These are phyloP conservation scores for Phragmites australis DNA, from an alignment of 176 grass and related monocot species.

Conservation along the genomic window DNA sequence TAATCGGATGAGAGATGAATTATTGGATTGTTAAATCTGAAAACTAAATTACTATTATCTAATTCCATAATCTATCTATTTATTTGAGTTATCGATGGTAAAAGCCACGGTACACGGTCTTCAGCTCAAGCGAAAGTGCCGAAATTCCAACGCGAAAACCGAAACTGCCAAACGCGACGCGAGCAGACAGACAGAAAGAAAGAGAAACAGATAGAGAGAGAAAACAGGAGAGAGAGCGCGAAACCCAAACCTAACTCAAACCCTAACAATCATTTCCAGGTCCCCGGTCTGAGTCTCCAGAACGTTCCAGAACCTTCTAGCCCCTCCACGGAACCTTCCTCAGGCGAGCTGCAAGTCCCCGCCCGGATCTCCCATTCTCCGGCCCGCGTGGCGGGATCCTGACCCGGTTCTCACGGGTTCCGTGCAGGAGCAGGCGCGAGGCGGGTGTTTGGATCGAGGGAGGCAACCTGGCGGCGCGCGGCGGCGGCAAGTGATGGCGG, in stretches of 20 bases:
- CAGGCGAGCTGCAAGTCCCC: conserved; percentile 12
- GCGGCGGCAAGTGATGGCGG: conserved; percentile 65
- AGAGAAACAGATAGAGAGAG: not conserved
- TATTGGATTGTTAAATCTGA: too few relatives aligned
- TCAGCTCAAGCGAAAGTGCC: too few relatives aligned
- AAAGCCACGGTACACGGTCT: too few relatives aligned
- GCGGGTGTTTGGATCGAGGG: conserved; percentile 38
- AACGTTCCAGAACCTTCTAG: conserved; percentile 41
- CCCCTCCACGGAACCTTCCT: not conserved
- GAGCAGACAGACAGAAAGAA: not conserved
- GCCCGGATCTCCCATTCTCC: conserved; percentile 44
- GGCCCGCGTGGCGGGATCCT: conserved; percentile 24
- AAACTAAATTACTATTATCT: too few relatives aligned
- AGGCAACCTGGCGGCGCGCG: conserved; percentile 67
- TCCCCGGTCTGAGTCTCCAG: conserved; percentile 16
- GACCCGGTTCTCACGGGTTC: not conserved
- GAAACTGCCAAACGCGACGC: not conserved
- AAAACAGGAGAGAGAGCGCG: not conserved
- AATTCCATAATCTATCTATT: too few relatives aligned
- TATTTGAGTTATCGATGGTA: too few relatives aligned
- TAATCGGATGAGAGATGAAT: too few relatives aligned
- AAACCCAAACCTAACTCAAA: conserved; percentile 47
- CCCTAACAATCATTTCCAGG: conserved; percentile 46
- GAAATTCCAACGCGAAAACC: conserved; percentile 26
- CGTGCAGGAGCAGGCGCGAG: conserved; percentile 21